Percentiles rank a stretch among this genome's conserved stretches.
Conservation (phyloP, 2,329 filamentous ascomycete species). For the Raffaelea arxii region DNA sequence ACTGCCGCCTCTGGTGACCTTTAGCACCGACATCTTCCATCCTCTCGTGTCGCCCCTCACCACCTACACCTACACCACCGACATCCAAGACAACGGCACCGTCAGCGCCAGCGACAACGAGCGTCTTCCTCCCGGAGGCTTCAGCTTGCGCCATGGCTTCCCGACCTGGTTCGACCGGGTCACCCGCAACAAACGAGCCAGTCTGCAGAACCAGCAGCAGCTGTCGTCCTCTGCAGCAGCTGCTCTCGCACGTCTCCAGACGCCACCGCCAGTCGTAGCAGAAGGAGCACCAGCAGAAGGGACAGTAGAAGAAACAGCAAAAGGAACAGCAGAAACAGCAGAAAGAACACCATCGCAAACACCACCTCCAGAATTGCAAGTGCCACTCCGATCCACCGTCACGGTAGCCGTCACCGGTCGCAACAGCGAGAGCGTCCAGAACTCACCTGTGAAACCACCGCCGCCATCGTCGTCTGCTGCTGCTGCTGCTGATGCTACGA, state of each 20-base stretch:
- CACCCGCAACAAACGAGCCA: constrained; percentile 34
- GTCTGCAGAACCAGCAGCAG: constrained; percentile 10
- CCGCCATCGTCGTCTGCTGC: constrained; percentile 13
- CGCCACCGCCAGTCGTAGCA: background rate
- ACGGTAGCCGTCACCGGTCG: too few species aligned
- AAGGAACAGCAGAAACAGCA: constrained; percentile 7
- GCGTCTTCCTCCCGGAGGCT: constrained; percentile 75
- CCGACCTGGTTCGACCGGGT: constrained; percentile 74
- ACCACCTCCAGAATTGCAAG: too few species aligned
- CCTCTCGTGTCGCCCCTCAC: constrained; percentile 85
- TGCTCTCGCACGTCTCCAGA: background rate
- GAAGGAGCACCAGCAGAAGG: too few species aligned
- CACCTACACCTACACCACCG: constrained; percentile 87
- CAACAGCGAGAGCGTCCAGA: background rate
- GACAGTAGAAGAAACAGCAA: background rate
- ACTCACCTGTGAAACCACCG: too few species aligned
- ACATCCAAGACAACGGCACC: constrained; percentile 63
- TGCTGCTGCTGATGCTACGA: constrained; percentile 9
- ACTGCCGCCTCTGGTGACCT: constrained; percentile 74
- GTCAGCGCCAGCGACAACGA: constrained; percentile 79
- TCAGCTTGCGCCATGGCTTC: constrained; percentile 85
- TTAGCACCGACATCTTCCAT: constrained; percentile 90
- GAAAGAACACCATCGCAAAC: constrained; percentile 6
- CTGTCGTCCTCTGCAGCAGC: background rate
- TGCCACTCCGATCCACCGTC: too few species aligned